These are phyloP conservation scores for Suillus luteus DNA, from an alignment of 768 basidiomycete genomes.

Conservation along the genomic window DNA sequence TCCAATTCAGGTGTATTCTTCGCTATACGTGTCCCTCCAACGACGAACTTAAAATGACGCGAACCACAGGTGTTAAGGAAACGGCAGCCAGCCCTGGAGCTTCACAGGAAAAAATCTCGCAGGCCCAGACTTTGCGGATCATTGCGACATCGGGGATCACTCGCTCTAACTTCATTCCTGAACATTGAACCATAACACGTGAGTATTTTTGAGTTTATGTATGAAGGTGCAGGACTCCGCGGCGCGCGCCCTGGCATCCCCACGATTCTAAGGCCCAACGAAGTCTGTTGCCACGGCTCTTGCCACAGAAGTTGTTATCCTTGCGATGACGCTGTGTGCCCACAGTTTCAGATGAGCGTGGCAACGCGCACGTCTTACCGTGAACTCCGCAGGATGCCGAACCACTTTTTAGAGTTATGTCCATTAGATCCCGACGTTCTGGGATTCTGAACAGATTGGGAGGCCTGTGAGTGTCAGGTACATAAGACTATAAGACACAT, in stretches of 20 bases:
- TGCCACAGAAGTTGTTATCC: background rate
- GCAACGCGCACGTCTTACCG: background rate
- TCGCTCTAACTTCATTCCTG: conserved; percentile 2
- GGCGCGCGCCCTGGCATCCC: background rate
- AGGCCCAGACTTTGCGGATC: background rate
- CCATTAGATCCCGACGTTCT: background rate
- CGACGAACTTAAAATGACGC: background rate
- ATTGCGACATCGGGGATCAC: background rate
- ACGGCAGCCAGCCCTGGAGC: conserved; percentile 4
- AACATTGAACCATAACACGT: conserved; percentile 1
- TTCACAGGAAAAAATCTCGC: conserved; percentile 2
- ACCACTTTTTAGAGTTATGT: background rate
- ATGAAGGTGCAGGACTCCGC: background rate
- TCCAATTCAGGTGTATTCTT: background rate
- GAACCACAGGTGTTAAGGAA: background rate
- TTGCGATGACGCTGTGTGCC: background rate
- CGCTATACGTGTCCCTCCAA: background rate
- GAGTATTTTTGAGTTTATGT: background rate
- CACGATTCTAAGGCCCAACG: background rate
- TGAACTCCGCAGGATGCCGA: background rate
- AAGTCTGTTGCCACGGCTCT: conserved; percentile 1
- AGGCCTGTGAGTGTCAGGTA: conserved; percentile 1
- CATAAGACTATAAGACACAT: background rate
- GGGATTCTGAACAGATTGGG: background rate
- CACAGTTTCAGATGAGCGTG: background rate